Percentiles rank a stretch among this genome's conserved stretches.
Evolutionary conservation across 2,329 filamentous ascomycete genomes (phyloP).

Genomic region (Clonostachys rosea): DNA sequence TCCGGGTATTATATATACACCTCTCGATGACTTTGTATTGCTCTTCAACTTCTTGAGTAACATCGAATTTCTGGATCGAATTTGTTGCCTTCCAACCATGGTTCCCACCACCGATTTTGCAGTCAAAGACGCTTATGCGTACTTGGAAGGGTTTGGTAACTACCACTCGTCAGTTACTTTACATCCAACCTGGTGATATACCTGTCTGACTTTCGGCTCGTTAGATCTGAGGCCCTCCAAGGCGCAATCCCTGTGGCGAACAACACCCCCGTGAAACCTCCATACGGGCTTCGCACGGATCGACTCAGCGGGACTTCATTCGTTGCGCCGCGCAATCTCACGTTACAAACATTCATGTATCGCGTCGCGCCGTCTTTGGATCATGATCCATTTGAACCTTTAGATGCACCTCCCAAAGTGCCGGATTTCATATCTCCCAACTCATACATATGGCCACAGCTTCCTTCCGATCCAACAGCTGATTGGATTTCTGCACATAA

Average conservation of each 20-base stretch:
- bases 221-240: neutral
- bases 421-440: neutral
- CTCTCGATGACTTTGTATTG: too few relatives aligned
- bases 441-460: neutral
- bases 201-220: neutral
- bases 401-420: neutral
- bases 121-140: conserved; percentile 58
- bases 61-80: too few relatives aligned
- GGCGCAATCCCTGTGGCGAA: neutral
- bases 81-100: conserved; percentile 5
- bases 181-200: neutral
- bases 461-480: neutral
- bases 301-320: neutral
- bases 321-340: neutral
- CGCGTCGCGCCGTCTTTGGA: neutral
- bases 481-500: conserved; percentile 57
- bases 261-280: neutral
- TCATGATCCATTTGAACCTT: neutral
- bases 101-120: conserved; percentile 48
- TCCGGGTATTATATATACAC: too few relatives aligned
- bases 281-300: neutral
- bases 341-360: neutral
- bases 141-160: conserved; percentile 73
- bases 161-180: conserved; percentile 60
- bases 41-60: too few relatives aligned